Evolutionary conservation across 2,329 filamentous ascomycete genomes (phyloP).

Genomic region (Allantophomopsis lycopodina): DNA sequence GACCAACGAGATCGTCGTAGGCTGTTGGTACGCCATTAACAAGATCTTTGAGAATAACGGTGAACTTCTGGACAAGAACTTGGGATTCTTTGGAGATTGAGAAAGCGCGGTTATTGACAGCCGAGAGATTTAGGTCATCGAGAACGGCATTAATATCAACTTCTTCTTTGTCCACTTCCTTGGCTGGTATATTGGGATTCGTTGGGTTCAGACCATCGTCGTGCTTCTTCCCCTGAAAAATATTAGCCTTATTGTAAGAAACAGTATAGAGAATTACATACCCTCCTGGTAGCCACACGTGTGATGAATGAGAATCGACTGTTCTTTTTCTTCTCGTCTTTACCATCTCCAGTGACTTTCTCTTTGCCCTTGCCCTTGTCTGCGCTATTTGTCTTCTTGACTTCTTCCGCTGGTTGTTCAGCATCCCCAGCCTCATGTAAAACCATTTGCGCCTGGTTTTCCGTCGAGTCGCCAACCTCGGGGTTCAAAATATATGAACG

Average conservation of each 20-base stretch:
- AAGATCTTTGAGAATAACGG: slow-evolving; percentile 80
- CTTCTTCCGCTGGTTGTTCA: slow-evolving; percentile 15
- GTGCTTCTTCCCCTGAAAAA: slow-evolving; percentile 22
- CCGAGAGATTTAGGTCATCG: slow-evolving; percentile 70
- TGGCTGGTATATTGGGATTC: slow-evolving; percentile 20
- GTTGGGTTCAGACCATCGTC: slow-evolving; percentile 19
- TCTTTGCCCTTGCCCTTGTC: slow-evolving; percentile 19
- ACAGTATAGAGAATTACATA: neutral
- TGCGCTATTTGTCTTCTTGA: slow-evolving; percentile 15
- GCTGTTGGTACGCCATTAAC: slow-evolving; percentile 88
- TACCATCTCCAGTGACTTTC: slow-evolving; percentile 15
- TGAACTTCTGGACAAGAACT: slow-evolving; percentile 72
- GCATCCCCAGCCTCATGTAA: slow-evolving; percentile 28
- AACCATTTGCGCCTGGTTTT: slow-evolving; percentile 20
- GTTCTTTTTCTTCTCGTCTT: slow-evolving; percentile 20
- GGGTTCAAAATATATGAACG: slow-evolving; percentile 9
- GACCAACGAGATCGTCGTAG: slow-evolving; percentile 66
- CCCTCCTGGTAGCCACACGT: slow-evolving; percentile 12
- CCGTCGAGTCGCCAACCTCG: slow-evolving; percentile 11
- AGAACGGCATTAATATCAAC: slow-evolving; percentile 68
- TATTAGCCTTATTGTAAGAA: neutral
- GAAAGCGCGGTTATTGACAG: slow-evolving; percentile 76
- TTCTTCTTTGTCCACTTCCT: slow-evolving; percentile 37
- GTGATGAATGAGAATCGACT: slow-evolving; percentile 24
- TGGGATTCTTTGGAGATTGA: slow-evolving; percentile 74